phyloP scores from a whole-genome alignment of 2,329 filamentous ascomycete species.

The Nemania abortiva region DNA sequence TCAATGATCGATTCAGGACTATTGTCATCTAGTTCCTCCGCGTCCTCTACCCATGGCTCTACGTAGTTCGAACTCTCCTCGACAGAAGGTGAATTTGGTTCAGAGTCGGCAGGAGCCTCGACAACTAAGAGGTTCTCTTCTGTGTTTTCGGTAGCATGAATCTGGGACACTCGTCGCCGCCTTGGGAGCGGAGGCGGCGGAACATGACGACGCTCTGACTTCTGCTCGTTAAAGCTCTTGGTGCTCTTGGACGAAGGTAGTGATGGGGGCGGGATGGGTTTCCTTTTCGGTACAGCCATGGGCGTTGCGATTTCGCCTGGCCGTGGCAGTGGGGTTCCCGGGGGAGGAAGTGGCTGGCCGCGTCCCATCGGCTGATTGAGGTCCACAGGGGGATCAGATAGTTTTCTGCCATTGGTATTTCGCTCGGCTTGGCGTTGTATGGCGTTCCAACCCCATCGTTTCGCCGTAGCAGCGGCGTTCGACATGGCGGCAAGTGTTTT shows the following conservation, averaged over 20 bases:
- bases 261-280: constrained; percentile 46
- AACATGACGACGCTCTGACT: constrained; percentile 46
- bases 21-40: constrained; percentile 40
- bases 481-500: constrained; percentile 51
- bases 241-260: constrained; percentile 42
- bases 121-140: constrained; percentile 52
- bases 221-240: constrained; percentile 41
- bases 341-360: constrained; percentile 51
- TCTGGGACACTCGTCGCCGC: constrained; percentile 49
- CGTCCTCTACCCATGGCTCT: constrained; percentile 50
- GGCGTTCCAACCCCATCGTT: constrained; percentile 52
- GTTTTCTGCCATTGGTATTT: constrained; percentile 48
- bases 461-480: constrained; percentile 51
- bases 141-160: constrained; percentile 41
- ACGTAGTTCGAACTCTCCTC: constrained; percentile 40
- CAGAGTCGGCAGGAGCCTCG: constrained; percentile 50
- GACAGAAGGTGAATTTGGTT: constrained; percentile 47
- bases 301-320: constrained; percentile 49
- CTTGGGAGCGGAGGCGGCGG: constrained; percentile 50
- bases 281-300: constrained; percentile 47
- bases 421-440: constrained; percentile 50
- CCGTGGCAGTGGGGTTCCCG: constrained; percentile 50
- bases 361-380: constrained; percentile 53
- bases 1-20: constrained; percentile 32
- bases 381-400: constrained; percentile 50